phyloP scores from a whole-genome alignment of 2,329 filamentous ascomycete genomes.

The Camptophora hylomeconis region DNA sequence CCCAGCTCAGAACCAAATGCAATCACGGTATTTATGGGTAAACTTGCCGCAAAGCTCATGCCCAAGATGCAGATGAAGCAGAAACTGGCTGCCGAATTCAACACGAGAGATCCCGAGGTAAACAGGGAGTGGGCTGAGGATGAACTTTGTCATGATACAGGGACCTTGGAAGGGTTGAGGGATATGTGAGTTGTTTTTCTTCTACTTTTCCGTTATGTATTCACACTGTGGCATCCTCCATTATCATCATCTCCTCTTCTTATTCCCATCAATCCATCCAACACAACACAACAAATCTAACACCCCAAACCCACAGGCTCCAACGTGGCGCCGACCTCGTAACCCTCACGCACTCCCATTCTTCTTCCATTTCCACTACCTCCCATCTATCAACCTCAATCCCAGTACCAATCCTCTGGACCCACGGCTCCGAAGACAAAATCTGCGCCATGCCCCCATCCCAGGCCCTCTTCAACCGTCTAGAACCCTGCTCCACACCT shows the following conservation, averaged over 20 bases:
- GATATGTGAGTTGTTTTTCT: too few relatives aligned
- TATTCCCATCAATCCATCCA: too few relatives aligned
- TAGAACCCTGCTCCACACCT: conserved; percentile 26
- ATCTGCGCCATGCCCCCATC: conserved; percentile 54
- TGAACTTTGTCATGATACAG: conserved; percentile 64
- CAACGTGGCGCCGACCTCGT: conserved; percentile 55
- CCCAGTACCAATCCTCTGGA: conserved; percentile 59
- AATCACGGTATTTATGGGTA: conserved; percentile 52
- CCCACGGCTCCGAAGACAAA: conserved; percentile 64
- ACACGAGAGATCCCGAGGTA: conserved; percentile 56
- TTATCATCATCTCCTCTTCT: too few relatives aligned
- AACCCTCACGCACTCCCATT: conserved; percentile 30
- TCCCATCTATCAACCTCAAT: too few relatives aligned
- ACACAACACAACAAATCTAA: too few relatives aligned
- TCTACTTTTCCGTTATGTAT: too few relatives aligned
- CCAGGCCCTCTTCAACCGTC: conserved; percentile 48
- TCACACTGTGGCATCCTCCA: too few relatives aligned
- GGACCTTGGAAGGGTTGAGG: conserved; percentile 69
- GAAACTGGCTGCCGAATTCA: conserved; percentile 47
- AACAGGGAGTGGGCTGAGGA: conserved; percentile 51
- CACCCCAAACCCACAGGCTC: too few relatives aligned
- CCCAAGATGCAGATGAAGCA: conserved; percentile 56
- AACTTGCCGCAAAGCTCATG: conserved; percentile 53
- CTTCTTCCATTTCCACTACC: too few relatives aligned
- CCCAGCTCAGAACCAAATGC: conserved; percentile 49